Evolutionary conservation across 345 rosid species (phyloP).

Genomic region (Rhizophora apiculata): DNA sequence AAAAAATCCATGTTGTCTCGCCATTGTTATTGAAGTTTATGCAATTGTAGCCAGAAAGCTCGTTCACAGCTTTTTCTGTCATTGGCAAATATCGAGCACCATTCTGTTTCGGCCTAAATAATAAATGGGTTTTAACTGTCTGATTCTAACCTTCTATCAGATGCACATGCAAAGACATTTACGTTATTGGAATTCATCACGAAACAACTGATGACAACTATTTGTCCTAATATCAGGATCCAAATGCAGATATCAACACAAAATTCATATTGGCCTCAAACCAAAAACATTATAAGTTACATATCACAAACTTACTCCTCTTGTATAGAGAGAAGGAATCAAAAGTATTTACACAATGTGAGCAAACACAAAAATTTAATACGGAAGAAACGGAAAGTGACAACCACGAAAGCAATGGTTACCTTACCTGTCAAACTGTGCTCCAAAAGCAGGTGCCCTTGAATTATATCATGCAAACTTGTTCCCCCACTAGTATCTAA

Average conservation of each 20-base stretch:
- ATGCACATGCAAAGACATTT: too few species aligned
- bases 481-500: conserved; percentile 14
- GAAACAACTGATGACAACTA: neutral
- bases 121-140: too few species aligned
- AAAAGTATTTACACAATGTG: conserved; percentile 13
- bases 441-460: conserved; percentile 32
- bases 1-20: too few species aligned
- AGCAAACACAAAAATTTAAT: conserved; percentile 2
- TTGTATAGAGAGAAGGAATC: conserved; percentile 3
- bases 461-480: conserved; percentile 11
- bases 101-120: too few species aligned
- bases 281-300: neutral
- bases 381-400: conserved; percentile 33
- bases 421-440: conserved; percentile 32
- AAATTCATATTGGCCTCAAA: neutral
- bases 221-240: neutral
- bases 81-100: too few species aligned
- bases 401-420: conserved; percentile 45
- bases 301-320: neutral
- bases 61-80: too few species aligned
- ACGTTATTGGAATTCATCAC: too few species aligned
- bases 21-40: too few species aligned
- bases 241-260: neutral
- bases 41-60: too few species aligned
- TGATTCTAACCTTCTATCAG: too few species aligned